Conservation (phyloP, 2,329 filamentous ascomycete genomes). For the Monosporascus sp. region DNA sequence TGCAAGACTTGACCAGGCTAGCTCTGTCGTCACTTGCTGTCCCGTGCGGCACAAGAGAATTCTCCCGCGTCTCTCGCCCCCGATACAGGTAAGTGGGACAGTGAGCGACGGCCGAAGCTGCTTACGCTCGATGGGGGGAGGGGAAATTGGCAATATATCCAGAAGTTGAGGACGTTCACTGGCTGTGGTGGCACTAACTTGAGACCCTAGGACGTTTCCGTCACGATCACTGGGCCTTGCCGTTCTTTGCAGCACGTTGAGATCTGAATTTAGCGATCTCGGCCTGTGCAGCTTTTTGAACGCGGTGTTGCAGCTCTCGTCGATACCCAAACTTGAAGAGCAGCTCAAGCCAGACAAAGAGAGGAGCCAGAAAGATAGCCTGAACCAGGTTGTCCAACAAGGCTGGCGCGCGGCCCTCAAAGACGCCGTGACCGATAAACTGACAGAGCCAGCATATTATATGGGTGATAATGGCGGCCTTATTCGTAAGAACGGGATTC, state of each 20-base stretch:
- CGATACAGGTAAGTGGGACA: background rate
- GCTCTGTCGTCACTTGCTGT: background rate
- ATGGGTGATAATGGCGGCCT: slow-evolving; percentile 61
- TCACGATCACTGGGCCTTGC: slow-evolving; percentile 43
- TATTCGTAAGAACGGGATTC: slow-evolving; percentile 43
- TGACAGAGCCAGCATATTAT: slow-evolving; percentile 79
- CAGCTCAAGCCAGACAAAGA: slow-evolving; percentile 96
- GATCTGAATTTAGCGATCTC: slow-evolving; percentile 72
- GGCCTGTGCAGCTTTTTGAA: slow-evolving; percentile 69
- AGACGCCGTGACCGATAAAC: slow-evolving; percentile 86
- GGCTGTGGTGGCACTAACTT: background rate
- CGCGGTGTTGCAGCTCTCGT: slow-evolving; percentile 75
- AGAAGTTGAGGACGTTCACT: background rate
- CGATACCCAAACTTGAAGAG: slow-evolving; percentile 89
- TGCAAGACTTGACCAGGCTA: background rate
- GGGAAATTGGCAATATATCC: background rate
- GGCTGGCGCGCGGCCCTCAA: slow-evolving; percentile 83
- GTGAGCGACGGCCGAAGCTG: background rate
- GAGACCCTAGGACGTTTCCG: background rate
- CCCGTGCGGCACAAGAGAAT: background rate
- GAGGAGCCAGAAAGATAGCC: slow-evolving; percentile 85
- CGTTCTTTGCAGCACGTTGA: slow-evolving; percentile 35
- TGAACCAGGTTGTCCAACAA: slow-evolving; percentile 88
- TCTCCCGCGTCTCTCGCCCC: background rate
- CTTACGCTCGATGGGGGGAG: background rate